Evolutionary conservation across 2,329 filamentous ascomycete species (phyloP).

Genomic region (Curvularia verruculosa): DNA sequence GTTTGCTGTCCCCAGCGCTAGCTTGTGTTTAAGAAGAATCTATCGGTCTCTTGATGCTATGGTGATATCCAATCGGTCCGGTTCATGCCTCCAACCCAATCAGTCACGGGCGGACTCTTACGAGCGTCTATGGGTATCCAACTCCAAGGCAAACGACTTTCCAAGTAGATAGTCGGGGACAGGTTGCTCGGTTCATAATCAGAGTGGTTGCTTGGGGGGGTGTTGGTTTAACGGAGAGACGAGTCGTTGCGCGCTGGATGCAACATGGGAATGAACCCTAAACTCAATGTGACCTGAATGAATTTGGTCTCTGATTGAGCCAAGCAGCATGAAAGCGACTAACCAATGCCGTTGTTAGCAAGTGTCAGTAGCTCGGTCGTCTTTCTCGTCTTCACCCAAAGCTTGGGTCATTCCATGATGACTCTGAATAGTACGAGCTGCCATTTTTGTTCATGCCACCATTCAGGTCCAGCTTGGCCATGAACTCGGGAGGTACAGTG

Average conservation of each 20-base stretch:
- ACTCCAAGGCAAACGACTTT: not conserved
- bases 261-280: not conserved
- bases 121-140: not conserved
- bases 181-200: not conserved
- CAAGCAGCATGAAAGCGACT: conserved; percentile 14
- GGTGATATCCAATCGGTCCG: conserved; percentile 7
- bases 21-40: conserved; percentile 7
- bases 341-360: conserved; percentile 12
- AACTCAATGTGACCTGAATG: conserved; percentile 4
- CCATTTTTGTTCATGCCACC: conserved; percentile 46
- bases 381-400: conserved; percentile 37
- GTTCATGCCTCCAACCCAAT: not conserved
- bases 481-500: conserved; percentile 89
- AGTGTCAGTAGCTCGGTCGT: not conserved
- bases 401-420: conserved; percentile 42
- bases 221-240: not conserved
- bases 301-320: conserved; percentile 9
- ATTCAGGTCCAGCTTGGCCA: conserved; percentile 78
- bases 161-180: not conserved
- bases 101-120: not conserved
- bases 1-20: not conserved
- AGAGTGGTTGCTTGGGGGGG: not conserved
- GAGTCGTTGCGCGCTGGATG: not conserved
- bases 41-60: conserved; percentile 8
- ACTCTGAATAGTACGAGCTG: conserved; percentile 40